Evolutionary conservation across 352 stramenopile genomes (phyloP).

Genomic region (Phytophthora pinifolia): DNA sequence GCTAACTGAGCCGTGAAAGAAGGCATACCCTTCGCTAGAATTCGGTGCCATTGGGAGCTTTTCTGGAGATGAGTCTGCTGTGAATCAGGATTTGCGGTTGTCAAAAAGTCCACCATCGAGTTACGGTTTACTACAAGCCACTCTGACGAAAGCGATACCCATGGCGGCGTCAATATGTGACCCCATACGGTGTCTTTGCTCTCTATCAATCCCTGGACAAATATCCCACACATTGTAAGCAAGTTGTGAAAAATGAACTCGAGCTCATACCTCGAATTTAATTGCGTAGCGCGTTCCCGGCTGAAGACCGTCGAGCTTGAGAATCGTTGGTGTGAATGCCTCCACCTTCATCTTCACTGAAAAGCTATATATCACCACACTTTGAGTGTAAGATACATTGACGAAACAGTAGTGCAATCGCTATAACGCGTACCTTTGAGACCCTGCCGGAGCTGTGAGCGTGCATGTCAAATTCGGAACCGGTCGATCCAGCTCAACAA

Average conservation of each 20-base stretch:
- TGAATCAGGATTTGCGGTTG: background rate
- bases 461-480: conserved; percentile 41
- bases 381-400: background rate
- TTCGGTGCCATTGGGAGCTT: conserved; percentile 38
- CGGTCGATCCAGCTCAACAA: conserved; percentile 59
- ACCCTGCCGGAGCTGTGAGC: conserved; percentile 33
- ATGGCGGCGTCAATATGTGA: conserved; percentile 46
- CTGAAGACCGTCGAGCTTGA: conserved; percentile 61
- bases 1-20: conserved; percentile 41
- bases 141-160: conserved; percentile 39
- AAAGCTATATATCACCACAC: conserved; percentile 17
- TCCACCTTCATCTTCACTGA: conserved; percentile 31
- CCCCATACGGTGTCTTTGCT: conserved; percentile 17
- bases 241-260: background rate
- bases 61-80: background rate
- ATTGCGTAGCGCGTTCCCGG: conserved; percentile 58
- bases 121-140: conserved; percentile 61
- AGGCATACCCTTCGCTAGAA: conserved; percentile 36
- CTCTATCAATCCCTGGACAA: conserved; percentile 41
- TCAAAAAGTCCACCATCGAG: conserved; percentile 30
- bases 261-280: conserved; percentile 45
- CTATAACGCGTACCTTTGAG: conserved; percentile 29
- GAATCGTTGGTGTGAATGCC: conserved; percentile 52
- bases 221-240: background rate
- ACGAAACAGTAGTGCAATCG: background rate